phyloP scores from a whole-genome alignment of 2,329 filamentous ascomycete species.

The Nothopassalora personata region DNA sequence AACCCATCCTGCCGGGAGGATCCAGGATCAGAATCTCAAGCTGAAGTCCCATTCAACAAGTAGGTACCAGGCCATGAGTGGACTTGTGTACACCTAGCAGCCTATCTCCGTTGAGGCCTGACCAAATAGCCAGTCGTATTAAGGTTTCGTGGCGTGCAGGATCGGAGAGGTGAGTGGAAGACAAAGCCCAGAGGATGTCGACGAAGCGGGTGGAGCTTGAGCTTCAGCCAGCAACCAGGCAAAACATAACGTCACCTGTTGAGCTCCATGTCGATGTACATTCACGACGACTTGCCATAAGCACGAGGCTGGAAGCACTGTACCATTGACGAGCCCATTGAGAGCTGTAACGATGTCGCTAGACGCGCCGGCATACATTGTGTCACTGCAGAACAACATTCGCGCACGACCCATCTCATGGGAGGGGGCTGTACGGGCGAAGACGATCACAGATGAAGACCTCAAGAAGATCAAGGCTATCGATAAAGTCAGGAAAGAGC shows the following conservation, averaged over 20 bases:
- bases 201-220: background rate
- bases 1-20: background rate
- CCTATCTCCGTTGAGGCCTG: background rate
- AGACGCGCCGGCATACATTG: conserved; percentile 81
- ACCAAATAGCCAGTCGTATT: background rate
- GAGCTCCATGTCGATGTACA: background rate
- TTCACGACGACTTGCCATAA: background rate
- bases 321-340: background rate
- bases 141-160: background rate
- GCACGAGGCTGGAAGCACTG: background rate
- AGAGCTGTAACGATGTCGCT: conserved; percentile 63
- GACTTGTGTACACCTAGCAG: background rate
- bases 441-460: conserved; percentile 89
- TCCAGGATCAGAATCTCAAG: background rate
- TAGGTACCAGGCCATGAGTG: background rate
- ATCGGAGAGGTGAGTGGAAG: background rate
- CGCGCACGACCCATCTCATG: conserved; percentile 92
- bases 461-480: conserved; percentile 93
- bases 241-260: background rate
- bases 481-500: conserved; percentile 91
- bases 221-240: background rate
- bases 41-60: background rate
- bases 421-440: conserved; percentile 91
- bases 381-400: conserved; percentile 93
- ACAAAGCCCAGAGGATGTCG: background rate